These are phyloP conservation scores for Leishmania tropica DNA, from an alignment of 208 protist genomes.

Conservation along the genomic window DNA sequence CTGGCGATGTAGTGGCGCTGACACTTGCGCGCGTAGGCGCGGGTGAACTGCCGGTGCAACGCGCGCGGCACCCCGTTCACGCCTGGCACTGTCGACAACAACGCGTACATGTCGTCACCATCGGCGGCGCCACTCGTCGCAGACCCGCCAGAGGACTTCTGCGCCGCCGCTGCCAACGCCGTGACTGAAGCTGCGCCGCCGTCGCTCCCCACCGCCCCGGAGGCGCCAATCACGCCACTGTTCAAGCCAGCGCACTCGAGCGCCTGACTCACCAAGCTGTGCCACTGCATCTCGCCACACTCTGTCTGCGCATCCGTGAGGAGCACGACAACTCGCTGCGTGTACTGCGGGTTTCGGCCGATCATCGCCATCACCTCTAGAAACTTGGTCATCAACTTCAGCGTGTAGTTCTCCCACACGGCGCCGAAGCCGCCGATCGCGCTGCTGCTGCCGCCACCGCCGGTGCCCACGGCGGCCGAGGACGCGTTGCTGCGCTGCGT, in stretches of 20 bases:
- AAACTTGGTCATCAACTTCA: constrained; percentile 73
- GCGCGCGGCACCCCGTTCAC: constrained; percentile 16
- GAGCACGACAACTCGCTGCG: constrained; percentile 66
- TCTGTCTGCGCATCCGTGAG: constrained; percentile 71
- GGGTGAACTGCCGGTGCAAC: constrained; percentile 66
- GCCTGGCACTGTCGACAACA: constrained; percentile 11
- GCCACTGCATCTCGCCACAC: constrained; percentile 79
- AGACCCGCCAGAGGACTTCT: background rate
- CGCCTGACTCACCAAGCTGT: constrained; percentile 66
- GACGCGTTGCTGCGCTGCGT: constrained; percentile 42
- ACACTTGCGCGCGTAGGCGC: constrained; percentile 50
- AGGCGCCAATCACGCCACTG: constrained; percentile 12
- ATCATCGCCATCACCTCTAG: constrained; percentile 88
- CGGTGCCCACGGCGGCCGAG: background rate
- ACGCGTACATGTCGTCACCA: constrained; percentile 14
- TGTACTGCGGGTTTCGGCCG: constrained; percentile 77
- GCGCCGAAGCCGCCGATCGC: constrained; percentile 9
- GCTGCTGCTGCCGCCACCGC: background rate
- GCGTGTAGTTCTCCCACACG: constrained; percentile 79
- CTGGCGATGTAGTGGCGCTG: constrained; percentile 68
- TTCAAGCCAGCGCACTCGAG: constrained; percentile 75
- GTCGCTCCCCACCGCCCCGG: constrained; percentile 1
- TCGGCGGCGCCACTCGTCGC: background rate
- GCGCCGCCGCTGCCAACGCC: background rate
- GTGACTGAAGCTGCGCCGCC: constrained; percentile 3